Evolutionary conservation across 768 basidiomycete species (phyloP).

Genomic region (Dacryopinax spathularia): DNA sequence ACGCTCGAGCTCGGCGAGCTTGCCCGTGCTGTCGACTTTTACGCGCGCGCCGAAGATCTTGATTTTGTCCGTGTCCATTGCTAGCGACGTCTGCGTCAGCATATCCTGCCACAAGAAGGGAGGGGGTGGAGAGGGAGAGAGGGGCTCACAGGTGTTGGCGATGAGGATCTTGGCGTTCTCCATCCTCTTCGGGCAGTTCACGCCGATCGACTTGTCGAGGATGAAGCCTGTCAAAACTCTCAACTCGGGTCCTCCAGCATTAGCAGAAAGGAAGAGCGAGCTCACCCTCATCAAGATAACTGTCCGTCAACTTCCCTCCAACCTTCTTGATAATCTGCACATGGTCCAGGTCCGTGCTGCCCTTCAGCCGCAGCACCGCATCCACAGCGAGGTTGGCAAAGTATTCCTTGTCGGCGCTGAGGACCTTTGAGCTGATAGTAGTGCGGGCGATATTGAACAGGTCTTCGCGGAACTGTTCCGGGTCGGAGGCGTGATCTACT

Average conservation of each 20-base stretch:
- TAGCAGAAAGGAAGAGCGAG: neutral
- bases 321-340: conserved; percentile 99
- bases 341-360: conserved; percentile 91
- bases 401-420: conserved; percentile 93
- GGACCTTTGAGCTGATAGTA: conserved; percentile 88
- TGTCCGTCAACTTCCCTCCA: conserved; percentile 96
- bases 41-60: conserved; percentile 96
- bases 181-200: conserved; percentile 86
- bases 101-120: neutral
- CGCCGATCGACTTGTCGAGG: conserved; percentile 86
- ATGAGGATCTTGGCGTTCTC: conserved; percentile 94
- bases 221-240: conserved; percentile 59
- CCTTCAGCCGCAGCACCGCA: conserved; percentile 88
- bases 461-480: conserved; percentile 66
- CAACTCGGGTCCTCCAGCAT: neutral
- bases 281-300: conserved; percentile 89
- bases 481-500: conserved; percentile 68
- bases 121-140: neutral
- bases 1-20: conserved; percentile 93
- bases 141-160: conserved; percentile 81
- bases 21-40: conserved; percentile 89
- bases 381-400: conserved; percentile 97
- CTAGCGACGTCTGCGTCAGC: conserved; percentile 28
- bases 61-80: conserved; percentile 99
- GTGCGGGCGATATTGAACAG: conserved; percentile 94